Evolutionary conservation across 2,329 filamentous ascomycete genomes (phyloP), one percentile per base, ranked within the genome.

Genomic region (Fusarium graminum): DNA sequence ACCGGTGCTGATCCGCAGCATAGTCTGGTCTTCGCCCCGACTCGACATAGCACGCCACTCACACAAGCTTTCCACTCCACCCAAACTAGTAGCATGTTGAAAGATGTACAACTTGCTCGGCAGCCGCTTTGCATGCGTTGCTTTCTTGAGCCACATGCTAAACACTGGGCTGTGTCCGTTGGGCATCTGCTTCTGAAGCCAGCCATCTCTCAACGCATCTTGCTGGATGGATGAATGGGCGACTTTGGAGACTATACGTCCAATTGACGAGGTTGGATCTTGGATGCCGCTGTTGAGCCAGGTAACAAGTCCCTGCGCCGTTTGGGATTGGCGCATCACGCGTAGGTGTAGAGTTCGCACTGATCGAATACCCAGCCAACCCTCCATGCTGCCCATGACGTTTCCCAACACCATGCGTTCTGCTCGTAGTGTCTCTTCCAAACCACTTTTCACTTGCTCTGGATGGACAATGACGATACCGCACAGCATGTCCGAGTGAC

Each of bases 21-120:
- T 76, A 98, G 77, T 58, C 86, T 83, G 74, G 83, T 86, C 74
- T 96, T 92, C 38, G 96, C 89, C 2, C 77, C 82, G 4, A 81
- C 98, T 95, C 59, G 89, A 90, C 92, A 99, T 95, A 45, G 91
- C 87, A 60, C 95, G 85, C 95, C 95, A 99, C 85, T 99, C 95
- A 71, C 98, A 93, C 81, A 98, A 79, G 74, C 92, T 95, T 85
- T 98, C 95, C 11, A 98, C 93, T 6, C 95, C 94, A 4, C 95
- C 95, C 28, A 98, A 80, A 77, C 92, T 96, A 4, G 95, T 99
- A 7, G 95, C 95, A 79, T 99, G 95, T 72, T 97, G 92, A 81
- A 98, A 98, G 43, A 97, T 84, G 3, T 83, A 76, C 75, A 98
- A 79, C 77, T 92, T 91, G 74, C 89, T 91, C 5, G 95, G 95